Evolutionary conservation across 2,329 filamentous ascomycete species (phyloP), one percentile per base, ranked within the genome.

Genomic region (Hypoxylon sp.): DNA sequence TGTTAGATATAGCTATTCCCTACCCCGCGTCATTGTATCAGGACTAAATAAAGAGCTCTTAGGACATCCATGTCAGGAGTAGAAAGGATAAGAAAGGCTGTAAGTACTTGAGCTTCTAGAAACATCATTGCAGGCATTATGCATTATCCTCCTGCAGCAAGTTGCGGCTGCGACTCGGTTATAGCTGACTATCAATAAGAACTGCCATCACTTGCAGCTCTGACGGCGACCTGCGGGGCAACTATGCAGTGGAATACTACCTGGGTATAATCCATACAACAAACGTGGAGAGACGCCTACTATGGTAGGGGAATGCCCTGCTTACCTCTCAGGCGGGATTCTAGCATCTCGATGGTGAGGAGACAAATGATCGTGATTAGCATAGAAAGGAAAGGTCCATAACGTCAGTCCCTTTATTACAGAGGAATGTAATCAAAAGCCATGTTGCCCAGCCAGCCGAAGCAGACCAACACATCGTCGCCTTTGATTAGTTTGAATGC

Each of bases 381-480:
- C 16, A 42, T 52, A 50, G 30, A 42, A 54, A 44, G 44, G 48
- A 48, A 16, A 49, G 24, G 28, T 44, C 49, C 55, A 44, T 24
- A 49, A 40, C 5, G 16, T 54, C 42, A 52, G 11, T 57, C 24
- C 40, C 6, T n/a, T 28, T 60, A 32, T n/a, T 46, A 20, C 22
- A 62, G 28, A 18, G 38, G 68, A 69, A 73, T 72, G 69, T 52
- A 67, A 66, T 66, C 66, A 68, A 73, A 74, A 9, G 36, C 73
- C 46, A 68, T 59, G 73, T 74, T 75, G 72, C 72, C 70, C 60
- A 68, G 71, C 65, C 73, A 74, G 58, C 54, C 42, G 30, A 46
- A 40, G 22, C 53, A 44, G 49, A 36, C 54, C 46, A 60, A 33
- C 40, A 24, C 28, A 40, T 20, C 24, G 49, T 20, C 24, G 49